Evolutionary conservation across 371 early-diverging fungal genomes (phyloP).

Genomic region (Rhizopus stolonifer): DNA sequence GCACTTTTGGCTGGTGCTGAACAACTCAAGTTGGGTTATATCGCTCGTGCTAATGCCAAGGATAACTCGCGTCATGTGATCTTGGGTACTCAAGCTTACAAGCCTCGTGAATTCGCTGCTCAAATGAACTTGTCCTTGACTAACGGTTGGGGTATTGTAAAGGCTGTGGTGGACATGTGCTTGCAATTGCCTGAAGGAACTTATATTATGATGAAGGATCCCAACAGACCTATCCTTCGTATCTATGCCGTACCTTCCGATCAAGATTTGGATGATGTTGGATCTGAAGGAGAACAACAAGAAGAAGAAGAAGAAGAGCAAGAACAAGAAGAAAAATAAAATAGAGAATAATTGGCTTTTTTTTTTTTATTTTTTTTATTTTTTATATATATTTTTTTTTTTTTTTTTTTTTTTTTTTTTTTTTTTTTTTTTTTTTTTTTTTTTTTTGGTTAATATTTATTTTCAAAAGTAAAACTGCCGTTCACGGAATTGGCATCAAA

Average conservation of each 20-base stretch:
- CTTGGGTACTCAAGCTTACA: conserved; percentile 82
- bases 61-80: conserved; percentile 83
- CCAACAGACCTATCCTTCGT: conserved; percentile 87
- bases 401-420: neutral
- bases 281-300: conserved; percentile 46
- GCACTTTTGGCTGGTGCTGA: conserved; percentile 86
- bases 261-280: conserved; percentile 64
- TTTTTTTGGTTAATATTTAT: too few species aligned
- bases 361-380: neutral
- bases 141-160: conserved; percentile 95
- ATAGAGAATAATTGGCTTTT: neutral
- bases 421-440: neutral
- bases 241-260: conserved; percentile 74
- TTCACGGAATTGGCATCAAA: too few species aligned
- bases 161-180: conserved; percentile 88
- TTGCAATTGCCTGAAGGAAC: conserved; percentile 87
- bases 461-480: too few species aligned
- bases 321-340: neutral
- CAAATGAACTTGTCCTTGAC: conserved; percentile 87
- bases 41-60: conserved; percentile 77
- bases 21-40: conserved; percentile 89
- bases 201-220: conserved; percentile 94
- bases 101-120: conserved; percentile 87
- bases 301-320: conserved; percentile 27
- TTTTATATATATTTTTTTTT: neutral